These are phyloP conservation scores for Cucurbitaria berberidis DNA, from an alignment of 2,329 filamentous ascomycete species.

Conservation along the genomic window DNA sequence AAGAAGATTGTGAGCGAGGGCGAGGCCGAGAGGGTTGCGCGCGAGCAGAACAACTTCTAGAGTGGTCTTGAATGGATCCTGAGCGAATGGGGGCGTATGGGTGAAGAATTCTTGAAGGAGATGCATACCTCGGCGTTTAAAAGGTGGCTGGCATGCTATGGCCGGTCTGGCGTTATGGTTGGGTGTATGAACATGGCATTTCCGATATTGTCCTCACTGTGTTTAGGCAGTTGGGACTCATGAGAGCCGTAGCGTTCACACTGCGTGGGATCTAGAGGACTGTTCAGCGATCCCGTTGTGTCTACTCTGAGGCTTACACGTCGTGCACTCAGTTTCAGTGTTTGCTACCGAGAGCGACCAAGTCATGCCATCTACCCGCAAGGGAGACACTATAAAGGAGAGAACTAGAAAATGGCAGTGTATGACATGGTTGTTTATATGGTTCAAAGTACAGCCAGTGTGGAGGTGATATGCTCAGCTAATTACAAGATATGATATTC, in stretches of 20 bases:
- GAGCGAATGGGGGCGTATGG: neutral
- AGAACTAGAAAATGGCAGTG: no score
- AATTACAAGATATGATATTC: neutral
- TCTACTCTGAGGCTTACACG: neutral
- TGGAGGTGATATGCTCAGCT: no score
- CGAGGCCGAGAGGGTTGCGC: slow-evolving; percentile 39
- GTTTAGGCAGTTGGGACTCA: neutral
- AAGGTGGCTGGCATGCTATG: neutral
- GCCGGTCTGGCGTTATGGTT: slow-evolving; percentile 3
- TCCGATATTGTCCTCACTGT: neutral
- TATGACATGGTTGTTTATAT: no score
- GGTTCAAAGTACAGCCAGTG: no score
- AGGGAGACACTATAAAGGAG: no score
- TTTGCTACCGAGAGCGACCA: neutral
- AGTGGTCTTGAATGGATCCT: neutral
- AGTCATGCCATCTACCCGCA: neutral
- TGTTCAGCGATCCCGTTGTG: neutral
- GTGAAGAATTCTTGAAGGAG: neutral
- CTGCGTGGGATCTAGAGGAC: neutral
- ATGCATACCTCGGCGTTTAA: slow-evolving; percentile 1
- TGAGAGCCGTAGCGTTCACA: neutral
- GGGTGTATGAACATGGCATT: neutral
- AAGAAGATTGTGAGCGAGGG: slow-evolving; percentile 47
- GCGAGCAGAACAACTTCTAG: slow-evolving; percentile 41
- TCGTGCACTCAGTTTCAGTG: neutral